Percentiles rank a stretch among this genome's conserved stretches.
These are phyloP conservation scores for barrel medic (Medicago truncatula) DNA, from an alignment of 306 rosid genomes.

Conservation along the genomic window DNA sequence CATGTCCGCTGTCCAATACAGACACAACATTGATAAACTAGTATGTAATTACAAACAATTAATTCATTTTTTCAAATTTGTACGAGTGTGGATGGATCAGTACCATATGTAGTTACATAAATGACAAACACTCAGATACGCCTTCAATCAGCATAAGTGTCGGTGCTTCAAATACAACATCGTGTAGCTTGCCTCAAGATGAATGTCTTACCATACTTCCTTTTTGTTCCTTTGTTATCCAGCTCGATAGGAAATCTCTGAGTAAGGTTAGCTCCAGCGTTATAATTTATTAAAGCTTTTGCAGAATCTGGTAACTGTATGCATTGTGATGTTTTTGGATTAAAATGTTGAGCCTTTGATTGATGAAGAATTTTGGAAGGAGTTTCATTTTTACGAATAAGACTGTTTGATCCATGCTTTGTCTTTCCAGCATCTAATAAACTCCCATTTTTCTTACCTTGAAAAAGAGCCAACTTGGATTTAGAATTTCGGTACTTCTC, in stretches of 20 bases:
- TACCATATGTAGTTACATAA: no score
- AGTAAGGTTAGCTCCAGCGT: background rate
- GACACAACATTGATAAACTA: no score
- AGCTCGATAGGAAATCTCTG: background rate
- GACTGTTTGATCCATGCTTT: background rate
- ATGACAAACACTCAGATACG: background rate
- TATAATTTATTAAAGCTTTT: background rate
- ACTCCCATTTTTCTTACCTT: constrained; percentile 41
- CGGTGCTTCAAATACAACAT: background rate
- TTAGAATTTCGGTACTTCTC: constrained; percentile 55
- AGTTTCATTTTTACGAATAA: background rate
- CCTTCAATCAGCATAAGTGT: background rate
- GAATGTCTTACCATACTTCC: background rate
- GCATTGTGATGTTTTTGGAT: background rate
- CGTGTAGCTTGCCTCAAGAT: background rate
- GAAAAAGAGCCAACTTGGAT: constrained; percentile 62
- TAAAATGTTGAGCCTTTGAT: background rate
- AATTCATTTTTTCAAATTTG: no score
- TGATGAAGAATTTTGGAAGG: background rate
- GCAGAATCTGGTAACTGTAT: background rate
- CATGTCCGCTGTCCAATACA: no score
- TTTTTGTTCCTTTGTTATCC: background rate
- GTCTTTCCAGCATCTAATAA: constrained; percentile 22
- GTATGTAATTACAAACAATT: no score
- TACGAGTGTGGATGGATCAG: no score